Percentiles rank a stretch among this genome's conserved stretches.
Evolutionary conservation across 2,329 filamentous ascomycete species (phyloP).

Genomic region (Paecilomyces variotii): DNA sequence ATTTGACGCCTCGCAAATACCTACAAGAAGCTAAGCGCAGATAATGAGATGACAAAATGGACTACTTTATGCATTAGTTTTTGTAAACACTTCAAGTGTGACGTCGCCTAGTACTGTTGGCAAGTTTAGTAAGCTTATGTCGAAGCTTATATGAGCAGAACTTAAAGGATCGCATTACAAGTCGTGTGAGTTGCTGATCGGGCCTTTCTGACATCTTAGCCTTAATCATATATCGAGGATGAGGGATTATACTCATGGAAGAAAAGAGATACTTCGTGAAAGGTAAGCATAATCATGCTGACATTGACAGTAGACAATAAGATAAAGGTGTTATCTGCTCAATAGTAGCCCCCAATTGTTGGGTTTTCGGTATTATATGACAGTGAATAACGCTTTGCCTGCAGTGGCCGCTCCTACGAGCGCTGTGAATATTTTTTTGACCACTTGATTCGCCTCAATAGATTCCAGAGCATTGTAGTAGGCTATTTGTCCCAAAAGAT

Average conservation of each 20-base stretch:
- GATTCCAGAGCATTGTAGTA: background rate
- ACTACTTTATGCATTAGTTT: no score
- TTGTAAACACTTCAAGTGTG: no score
- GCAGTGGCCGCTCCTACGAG: background rate
- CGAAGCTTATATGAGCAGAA: no score
- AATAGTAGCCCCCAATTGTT: background rate
- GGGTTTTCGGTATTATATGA: background rate
- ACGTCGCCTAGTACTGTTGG: no score
- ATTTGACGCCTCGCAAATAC: slow-evolving; percentile 3
- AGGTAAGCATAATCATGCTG: background rate
- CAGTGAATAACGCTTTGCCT: background rate
- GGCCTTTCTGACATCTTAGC: background rate
- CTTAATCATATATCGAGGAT: background rate
- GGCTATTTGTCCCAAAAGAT: background rate
- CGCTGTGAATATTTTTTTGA: background rate
- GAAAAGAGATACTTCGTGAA: background rate
- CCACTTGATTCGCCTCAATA: background rate
- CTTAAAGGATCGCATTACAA: no score
- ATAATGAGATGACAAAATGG: background rate
- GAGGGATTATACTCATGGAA: no score
- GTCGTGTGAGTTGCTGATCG: background rate
- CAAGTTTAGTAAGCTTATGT: no score
- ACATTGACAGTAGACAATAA: background rate
- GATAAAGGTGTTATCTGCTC: background rate
- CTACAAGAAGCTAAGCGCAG: slow-evolving; percentile 5